A percentile compares a stretch with the other conserved stretches of the same genome.
Evolutionary conservation across 257 asterid genomes (phyloP).

Genomic region (Nicotiana tabacum): DNA sequence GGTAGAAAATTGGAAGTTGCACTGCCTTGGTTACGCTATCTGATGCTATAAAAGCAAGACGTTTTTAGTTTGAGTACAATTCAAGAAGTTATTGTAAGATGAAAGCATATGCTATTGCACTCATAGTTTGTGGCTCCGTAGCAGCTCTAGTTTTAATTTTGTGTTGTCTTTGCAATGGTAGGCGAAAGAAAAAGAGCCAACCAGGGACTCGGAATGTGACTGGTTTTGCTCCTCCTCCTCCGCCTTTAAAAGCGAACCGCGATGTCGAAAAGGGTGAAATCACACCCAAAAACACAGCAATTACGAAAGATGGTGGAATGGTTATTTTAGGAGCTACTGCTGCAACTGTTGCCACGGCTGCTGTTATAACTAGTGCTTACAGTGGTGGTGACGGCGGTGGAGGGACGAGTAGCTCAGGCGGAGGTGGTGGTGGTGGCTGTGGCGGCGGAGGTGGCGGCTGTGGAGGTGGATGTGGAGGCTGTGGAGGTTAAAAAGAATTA

Average conservation of each 20-base stretch:
- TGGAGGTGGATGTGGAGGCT: background rate
- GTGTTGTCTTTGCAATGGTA: background rate
- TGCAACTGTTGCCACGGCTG: background rate
- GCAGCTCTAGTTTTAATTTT: background rate
- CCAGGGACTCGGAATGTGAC: background rate
- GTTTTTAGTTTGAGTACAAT: background rate
- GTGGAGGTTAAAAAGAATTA: background rate
- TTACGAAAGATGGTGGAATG: background rate
- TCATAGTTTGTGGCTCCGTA: background rate
- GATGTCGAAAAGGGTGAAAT: background rate
- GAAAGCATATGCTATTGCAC: slow-evolving; percentile 7
- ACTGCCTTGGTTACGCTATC: background rate
- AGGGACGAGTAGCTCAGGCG: background rate
- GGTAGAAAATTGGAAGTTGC: background rate
- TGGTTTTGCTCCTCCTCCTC: background rate
- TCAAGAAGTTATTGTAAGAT: background rate
- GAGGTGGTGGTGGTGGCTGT: background rate
- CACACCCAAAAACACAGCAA: background rate
- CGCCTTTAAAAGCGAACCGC: background rate
- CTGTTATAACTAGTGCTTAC: background rate
- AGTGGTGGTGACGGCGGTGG: background rate
- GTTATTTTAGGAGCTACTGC: background rate
- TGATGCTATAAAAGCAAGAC: background rate
- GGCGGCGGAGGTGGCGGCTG: background rate
- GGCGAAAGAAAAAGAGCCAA: background rate